Conservation (phyloP, 2,329 filamentous ascomycete genomes). For the Aspergillus oerlinghausenensis region DNA sequence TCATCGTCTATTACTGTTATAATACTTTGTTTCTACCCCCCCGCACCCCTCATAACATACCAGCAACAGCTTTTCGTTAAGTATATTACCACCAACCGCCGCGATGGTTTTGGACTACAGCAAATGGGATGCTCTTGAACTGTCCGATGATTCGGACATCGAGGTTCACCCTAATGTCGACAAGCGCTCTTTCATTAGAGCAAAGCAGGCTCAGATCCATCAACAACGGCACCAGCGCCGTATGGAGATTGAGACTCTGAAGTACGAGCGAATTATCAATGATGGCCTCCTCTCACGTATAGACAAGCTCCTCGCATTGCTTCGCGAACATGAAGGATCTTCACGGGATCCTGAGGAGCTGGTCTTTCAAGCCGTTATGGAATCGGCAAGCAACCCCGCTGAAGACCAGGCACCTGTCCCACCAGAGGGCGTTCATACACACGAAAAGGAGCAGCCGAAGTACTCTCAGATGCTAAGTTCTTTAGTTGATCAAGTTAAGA, state of each 20-base stretch:
- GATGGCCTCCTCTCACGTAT: conserved; percentile 84
- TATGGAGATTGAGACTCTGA: conserved; percentile 82
- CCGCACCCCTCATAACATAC: conserved; percentile 14
- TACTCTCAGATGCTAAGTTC: conserved; percentile 99
- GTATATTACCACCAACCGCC: conserved; percentile 12
- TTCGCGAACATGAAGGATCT: conserved; percentile 68
- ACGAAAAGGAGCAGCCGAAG: conserved; percentile 69
- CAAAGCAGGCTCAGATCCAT: conserved; percentile 97
- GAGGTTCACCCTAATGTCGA: conserved; percentile 99
- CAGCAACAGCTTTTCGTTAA: conserved; percentile 10
- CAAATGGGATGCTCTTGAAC: conserved; percentile 76
- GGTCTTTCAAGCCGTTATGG: conserved; percentile 85
- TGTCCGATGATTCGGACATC: conserved; percentile 96
- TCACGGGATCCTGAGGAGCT: conserved; percentile 68
- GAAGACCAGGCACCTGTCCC: conserved; percentile 71
- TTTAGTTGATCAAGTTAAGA: conserved; percentile 90
- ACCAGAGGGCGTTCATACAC: conserved; percentile 72
- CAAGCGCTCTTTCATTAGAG: conserved; percentile 96
- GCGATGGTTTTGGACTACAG: conserved; percentile 60
- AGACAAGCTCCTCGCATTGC: conserved; percentile 66
- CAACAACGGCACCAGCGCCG: conserved; percentile 80
- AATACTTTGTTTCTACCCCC: conserved; percentile 12
- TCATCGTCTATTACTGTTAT: not conserved
- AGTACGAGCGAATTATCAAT: conserved; percentile 87
- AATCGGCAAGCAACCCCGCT: conserved; percentile 65